phyloP scores from a whole-genome alignment of 306 rosid species.

The Hippophae tibetana region DNA sequence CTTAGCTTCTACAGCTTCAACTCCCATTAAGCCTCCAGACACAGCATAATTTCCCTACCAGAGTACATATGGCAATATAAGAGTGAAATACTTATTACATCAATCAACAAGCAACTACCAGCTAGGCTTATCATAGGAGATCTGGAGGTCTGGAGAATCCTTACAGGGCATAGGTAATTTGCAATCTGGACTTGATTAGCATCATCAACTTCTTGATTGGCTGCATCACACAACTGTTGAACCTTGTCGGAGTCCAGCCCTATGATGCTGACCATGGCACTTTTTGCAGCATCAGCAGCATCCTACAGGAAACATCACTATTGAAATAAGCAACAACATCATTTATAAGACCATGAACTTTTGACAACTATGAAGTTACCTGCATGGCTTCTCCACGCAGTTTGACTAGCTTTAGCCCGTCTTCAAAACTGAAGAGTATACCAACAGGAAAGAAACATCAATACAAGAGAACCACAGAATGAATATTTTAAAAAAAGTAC shows the following conservation, averaged over 20 bases:
- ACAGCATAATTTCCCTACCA: constrained; percentile 91
- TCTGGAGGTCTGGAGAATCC: constrained; percentile 18
- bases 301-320: constrained; percentile 39
- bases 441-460: constrained; percentile 11
- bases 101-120: constrained; percentile 10
- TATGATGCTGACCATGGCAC: constrained; percentile 94
- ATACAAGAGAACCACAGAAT: neutral
- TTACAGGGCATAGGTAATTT: constrained; percentile 82
- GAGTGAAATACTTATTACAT: neutral
- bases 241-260: constrained; percentile 91
- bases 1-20: constrained; percentile 82
- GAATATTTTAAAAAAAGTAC: neutral
- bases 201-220: constrained; percentile 83
- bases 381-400: constrained; percentile 98
- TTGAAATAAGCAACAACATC: constrained; percentile 1
- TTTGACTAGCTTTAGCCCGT: constrained; percentile 94
- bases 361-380: constrained; percentile 37
- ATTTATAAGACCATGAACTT: neutral
- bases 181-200: constrained; percentile 86
- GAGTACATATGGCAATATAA: constrained; percentile 7
- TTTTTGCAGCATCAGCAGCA: constrained; percentile 71
- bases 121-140: constrained; percentile 14
- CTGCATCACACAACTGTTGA: constrained; percentile 87
- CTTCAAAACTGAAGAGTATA: constrained; percentile 71
- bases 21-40: constrained; percentile 93